Evolutionary conservation across 2,329 filamentous ascomycete species (phyloP).

Genomic region (Paraphoma chrysanthemicola): DNA sequence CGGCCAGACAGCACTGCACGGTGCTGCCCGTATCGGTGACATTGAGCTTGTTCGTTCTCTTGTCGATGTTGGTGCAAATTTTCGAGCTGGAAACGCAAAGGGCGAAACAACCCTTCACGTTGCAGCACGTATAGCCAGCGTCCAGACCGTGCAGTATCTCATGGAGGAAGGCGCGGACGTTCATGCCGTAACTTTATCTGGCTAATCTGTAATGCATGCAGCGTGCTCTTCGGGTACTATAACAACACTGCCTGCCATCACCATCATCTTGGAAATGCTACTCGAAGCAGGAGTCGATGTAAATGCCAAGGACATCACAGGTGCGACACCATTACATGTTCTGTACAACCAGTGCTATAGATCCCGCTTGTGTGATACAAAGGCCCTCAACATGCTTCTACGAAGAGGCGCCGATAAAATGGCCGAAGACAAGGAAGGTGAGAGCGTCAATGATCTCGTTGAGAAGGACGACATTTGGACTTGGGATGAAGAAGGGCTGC

Average conservation of each 20-base stretch:
- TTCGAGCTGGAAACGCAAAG: not conserved
- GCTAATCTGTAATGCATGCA: not conserved
- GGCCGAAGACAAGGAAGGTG: not conserved
- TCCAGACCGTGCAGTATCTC: not conserved
- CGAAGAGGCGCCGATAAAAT: not conserved
- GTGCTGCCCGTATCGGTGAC: not conserved
- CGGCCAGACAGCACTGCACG: conserved; percentile 1
- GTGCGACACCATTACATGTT: not conserved
- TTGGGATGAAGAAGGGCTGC: not conserved
- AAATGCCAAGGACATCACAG: not conserved
- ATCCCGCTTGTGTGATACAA: not conserved
- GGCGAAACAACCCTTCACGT: not conserved
- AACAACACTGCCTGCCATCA: not conserved
- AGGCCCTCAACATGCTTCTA: not conserved
- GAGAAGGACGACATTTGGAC: not conserved
- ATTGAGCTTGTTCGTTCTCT: not conserved
- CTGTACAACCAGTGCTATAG: not conserved
- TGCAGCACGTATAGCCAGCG: not conserved
- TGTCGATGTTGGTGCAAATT: not conserved
- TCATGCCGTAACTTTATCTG: not conserved
- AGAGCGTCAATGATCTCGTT: not conserved
- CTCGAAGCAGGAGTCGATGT: conserved; percentile 3
- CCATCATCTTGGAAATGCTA: not conserved
- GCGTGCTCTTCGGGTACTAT: not conserved
- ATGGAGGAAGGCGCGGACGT: not conserved